A percentile compares a stretch with the other conserved stretches of the same genome.
Evolutionary conservation across 169 alveolate genomes (phyloP).

Genomic region (Amoebophrya sp.): DNA sequence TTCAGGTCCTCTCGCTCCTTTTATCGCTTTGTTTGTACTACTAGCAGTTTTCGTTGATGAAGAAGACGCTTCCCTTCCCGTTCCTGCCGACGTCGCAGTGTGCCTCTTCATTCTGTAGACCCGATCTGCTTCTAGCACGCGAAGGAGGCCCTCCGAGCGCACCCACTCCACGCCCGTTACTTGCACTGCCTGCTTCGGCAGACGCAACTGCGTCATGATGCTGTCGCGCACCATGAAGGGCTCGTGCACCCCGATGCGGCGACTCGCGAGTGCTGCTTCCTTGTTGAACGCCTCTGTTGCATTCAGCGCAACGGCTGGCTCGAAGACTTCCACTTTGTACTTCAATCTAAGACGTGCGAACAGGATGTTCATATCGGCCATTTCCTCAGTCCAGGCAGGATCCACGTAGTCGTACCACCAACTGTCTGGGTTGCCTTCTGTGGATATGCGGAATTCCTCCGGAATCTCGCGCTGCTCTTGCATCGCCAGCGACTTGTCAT

Average conservation of each 20-base stretch:
- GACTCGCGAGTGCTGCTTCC: background rate
- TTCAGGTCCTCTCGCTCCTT: too few relatives aligned
- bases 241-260: conserved; percentile 7
- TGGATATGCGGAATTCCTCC: background rate
- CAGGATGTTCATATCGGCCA: background rate
- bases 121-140: too few relatives aligned
- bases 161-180: conserved; percentile 2
- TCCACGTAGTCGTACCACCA: background rate
- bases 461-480: background rate
- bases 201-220: background rate
- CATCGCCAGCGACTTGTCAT: background rate
- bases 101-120: too few relatives aligned
- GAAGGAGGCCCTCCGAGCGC: too few relatives aligned
- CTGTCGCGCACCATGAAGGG: conserved; percentile 12
- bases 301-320: background rate
- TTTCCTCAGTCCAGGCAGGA: background rate
- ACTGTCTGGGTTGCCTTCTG: background rate
- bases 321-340: background rate
- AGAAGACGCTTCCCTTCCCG: too few relatives aligned
- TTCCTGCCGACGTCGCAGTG: too few relatives aligned
- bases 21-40: too few relatives aligned
- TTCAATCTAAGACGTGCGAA: background rate
- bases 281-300: background rate
- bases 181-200: background rate
- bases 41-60: too few relatives aligned